Evolutionary conservation across 2,329 filamentous ascomycete genomes (phyloP), one percentile per base, ranked within the genome.

Genomic region (Apiospora marii): DNA sequence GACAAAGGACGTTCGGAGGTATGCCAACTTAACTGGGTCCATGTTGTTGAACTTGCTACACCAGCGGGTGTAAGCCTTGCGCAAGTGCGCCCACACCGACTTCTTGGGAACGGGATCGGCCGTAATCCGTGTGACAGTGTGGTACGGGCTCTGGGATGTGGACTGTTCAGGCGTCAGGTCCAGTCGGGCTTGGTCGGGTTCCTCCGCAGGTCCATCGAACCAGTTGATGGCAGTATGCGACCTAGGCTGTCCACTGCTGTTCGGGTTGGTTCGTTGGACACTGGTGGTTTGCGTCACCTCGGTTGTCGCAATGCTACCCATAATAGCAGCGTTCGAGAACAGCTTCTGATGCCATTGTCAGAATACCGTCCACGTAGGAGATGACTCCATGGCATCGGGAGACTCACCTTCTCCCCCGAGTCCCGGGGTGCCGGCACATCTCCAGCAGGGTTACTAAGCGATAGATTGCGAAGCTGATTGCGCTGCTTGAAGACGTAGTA

Each of bases 21-120:
- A 91, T 13, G 89, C 88, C 5, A 89, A 82, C 82, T 91, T 91
- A 75, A 91, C 84, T 0, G 88, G 88, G 79, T 91, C 89, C 75
- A 86, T 81, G 76, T 83, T 79, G 71, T 78, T 78, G 53, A 87
- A 81, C 70, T 78, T 78, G 71, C 41, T 69, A 48, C 75, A 73
- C 78, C 75, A 79, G 14, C 76, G 75, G 12, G 72, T 71, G 46
- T 80, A 80, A 13, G 75, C 69, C 5, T 71, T 51, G 58, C 75
- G 71, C 61, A 77, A 30, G 37, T 77, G 76, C 24, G 58, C 48
- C 53, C 72, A 71, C 16, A 71, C 43, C 22, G 72, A 48, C 41
- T 37, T 48, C 53, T 64, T 68, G 24, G 72, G 74, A 3, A 61
- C 61, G 14, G 77, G 79, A 44, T 80, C 75, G 12, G 80, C 80